phyloP scores from a whole-genome alignment of 176 grass and related monocot species.

The Elaeis guineensis region DNA sequence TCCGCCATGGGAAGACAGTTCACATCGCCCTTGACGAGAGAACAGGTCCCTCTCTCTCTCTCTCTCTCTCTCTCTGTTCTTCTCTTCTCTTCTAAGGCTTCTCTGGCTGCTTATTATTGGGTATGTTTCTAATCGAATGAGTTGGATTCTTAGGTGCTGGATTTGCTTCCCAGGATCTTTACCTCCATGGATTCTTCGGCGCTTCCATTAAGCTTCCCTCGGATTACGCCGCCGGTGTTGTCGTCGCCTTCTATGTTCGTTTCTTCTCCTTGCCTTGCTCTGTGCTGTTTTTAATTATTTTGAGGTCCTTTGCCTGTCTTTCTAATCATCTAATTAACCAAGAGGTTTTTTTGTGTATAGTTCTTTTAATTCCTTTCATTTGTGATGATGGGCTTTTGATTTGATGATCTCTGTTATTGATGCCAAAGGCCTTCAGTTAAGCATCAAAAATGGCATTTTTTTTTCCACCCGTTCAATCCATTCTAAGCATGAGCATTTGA shows the following conservation, averaged over 20 bases:
- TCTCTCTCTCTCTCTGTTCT: neutral
- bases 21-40: slow-evolving; percentile 15
- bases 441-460: too few species aligned
- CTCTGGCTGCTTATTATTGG: neutral
- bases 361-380: too few species aligned
- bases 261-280: neutral
- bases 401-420: too few species aligned
- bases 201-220: slow-evolving; percentile 19
- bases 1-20: slow-evolving; percentile 15
- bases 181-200: slow-evolving; percentile 18
- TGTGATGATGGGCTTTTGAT: too few species aligned
- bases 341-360: too few species aligned
- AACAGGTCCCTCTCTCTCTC: slow-evolving; percentile 2
- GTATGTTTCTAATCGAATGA: neutral
- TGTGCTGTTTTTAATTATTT: too few species aligned
- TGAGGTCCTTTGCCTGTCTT: too few species aligned
- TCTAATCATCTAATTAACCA: too few species aligned
- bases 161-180: slow-evolving; percentile 13
- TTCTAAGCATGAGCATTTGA: too few species aligned
- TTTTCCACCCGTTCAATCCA: too few species aligned
- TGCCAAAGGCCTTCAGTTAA: too few species aligned
- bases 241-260: slow-evolving; percentile 21
- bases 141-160: slow-evolving; percentile 5
- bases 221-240: slow-evolving; percentile 19
- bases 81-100: neutral